These are phyloP conservation scores for Coprinopsis marcescibilis DNA, from an alignment of 768 basidiomycete genomes.

Conservation along the genomic window DNA sequence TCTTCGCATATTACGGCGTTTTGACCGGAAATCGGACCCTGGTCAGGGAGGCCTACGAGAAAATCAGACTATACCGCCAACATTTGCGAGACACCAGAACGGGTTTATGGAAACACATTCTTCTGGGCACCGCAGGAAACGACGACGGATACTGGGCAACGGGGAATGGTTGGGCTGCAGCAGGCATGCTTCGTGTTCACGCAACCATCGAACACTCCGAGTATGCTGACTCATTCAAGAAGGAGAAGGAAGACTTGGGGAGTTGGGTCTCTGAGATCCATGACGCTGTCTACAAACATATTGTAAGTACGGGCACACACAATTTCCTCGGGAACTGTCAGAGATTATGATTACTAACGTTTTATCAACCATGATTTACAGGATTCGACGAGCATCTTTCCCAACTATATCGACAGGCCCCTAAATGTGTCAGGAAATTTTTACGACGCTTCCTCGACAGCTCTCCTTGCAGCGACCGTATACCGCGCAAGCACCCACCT, in stretches of 20 bases:
- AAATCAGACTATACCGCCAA: slow-evolving; percentile 65
- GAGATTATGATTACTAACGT: no score
- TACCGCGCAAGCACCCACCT: slow-evolving; percentile 63
- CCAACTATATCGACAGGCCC: slow-evolving; percentile 64
- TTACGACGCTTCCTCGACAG: slow-evolving; percentile 65
- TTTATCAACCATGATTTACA: slow-evolving; percentile 15
- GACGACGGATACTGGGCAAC: slow-evolving; percentile 81
- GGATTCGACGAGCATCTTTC: slow-evolving; percentile 48
- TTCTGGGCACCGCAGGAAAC: slow-evolving; percentile 44
- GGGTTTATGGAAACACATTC: slow-evolving; percentile 72
- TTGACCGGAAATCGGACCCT: slow-evolving; percentile 50
- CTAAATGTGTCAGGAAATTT: slow-evolving; percentile 43
- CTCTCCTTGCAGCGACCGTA: slow-evolving; percentile 70
- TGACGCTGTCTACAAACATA: slow-evolving; percentile 52
- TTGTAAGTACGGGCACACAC: slow-evolving; percentile 35
- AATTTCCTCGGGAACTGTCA: no score
- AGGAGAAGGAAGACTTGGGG: slow-evolving; percentile 51
- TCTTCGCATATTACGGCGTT: slow-evolving; percentile 80
- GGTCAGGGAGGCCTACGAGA: slow-evolving; percentile 59
- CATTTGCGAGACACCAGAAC: slow-evolving; percentile 50
- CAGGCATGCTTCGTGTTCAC: slow-evolving; percentile 79
- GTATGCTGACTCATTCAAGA: slow-evolving; percentile 41
- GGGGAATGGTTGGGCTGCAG: slow-evolving; percentile 87
- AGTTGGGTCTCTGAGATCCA: slow-evolving; percentile 75
- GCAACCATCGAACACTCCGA: slow-evolving; percentile 64